phyloP scores from a whole-genome alignment of 2,329 filamentous ascomycete species.

The Talaromyces sp. region DNA sequence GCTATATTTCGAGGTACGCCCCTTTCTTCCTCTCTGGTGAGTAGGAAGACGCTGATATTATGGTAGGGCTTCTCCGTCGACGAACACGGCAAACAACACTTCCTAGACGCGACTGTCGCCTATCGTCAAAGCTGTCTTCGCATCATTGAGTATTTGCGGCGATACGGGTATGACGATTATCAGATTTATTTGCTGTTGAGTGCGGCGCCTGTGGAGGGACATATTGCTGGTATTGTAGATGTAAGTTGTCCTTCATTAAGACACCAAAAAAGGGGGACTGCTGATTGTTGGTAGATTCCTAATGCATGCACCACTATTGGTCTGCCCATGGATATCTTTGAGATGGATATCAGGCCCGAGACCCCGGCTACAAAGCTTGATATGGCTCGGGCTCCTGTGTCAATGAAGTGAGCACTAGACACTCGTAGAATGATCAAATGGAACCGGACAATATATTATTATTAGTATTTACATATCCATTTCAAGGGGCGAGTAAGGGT shows the following conservation, averaged over 20 bases:
- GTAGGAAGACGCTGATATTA: not conserved
- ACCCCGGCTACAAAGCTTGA: slow-evolving; percentile 54
- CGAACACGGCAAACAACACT: slow-evolving; percentile 83
- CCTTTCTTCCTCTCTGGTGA: no score
- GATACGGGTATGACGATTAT: slow-evolving; percentile 68
- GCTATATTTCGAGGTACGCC: slow-evolving; percentile 66
- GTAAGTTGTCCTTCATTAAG: not conserved
- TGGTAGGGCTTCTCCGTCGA: slow-evolving; percentile 77
- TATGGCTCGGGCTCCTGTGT: slow-evolving; percentile 26
- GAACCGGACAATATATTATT: not conserved
- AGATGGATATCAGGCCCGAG: slow-evolving; percentile 80
- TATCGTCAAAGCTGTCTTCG: slow-evolving; percentile 78
- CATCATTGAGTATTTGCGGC: slow-evolving; percentile 73
- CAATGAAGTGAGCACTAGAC: not conserved
- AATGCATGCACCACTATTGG: slow-evolving; percentile 89
- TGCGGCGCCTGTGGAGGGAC: slow-evolving; percentile 82
- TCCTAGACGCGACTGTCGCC: slow-evolving; percentile 79
- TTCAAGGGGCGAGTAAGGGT: not conserved
- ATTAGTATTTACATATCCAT: not conserved
- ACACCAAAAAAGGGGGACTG: not conserved
- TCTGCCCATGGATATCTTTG: slow-evolving; percentile 88
- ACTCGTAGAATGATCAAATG: not conserved
- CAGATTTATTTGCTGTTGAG: slow-evolving; percentile 83
- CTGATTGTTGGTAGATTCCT: slow-evolving; percentile 53
- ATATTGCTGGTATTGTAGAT: slow-evolving; percentile 85